Evolutionary conservation across 2,329 filamentous ascomycete species (phyloP).

Genomic region (Eurotiales sp.): DNA sequence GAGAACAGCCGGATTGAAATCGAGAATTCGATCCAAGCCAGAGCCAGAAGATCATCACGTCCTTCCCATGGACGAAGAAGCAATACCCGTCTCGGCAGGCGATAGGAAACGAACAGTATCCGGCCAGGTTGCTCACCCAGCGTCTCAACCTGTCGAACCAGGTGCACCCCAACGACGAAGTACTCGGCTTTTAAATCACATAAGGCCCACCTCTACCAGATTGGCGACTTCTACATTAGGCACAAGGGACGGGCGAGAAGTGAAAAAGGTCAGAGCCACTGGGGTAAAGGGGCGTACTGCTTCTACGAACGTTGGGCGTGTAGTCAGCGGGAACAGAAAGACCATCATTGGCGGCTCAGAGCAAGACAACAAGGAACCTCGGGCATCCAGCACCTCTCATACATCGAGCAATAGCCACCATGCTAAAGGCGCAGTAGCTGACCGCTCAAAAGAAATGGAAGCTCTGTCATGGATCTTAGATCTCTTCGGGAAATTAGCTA

Average conservation of each 20-base stretch:
- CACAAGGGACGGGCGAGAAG: constrained; percentile 62
- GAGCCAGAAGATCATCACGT: constrained; percentile 38
- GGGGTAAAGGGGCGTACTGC: constrained; percentile 65
- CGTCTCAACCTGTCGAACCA: constrained; percentile 60
- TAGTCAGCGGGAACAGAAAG: constrained; percentile 88
- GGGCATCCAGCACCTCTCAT: constrained; percentile 28
- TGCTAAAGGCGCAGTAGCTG: constrained; percentile 36
- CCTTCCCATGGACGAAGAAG: constrained; percentile 29
- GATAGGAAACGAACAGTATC: constrained; percentile 92
- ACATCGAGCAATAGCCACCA: constrained; percentile 23
- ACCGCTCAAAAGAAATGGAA: constrained; percentile 67
- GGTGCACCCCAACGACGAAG: constrained; percentile 65
- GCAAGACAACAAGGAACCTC: constrained; percentile 61
- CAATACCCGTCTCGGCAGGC: constrained; percentile 33
- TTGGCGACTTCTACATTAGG: constrained; percentile 59
- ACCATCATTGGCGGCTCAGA: constrained; percentile 57
- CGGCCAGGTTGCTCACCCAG: constrained; percentile 61
- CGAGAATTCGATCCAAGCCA: constrained; percentile 37
- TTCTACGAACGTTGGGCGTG: constrained; percentile 71
- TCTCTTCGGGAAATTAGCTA: constrained; percentile 74
- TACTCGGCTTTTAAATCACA: constrained; percentile 67
- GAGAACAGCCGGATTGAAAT: constrained; percentile 50
- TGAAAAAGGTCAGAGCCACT: constrained; percentile 80
- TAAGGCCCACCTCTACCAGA: constrained; percentile 62
- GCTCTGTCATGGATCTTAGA: constrained; percentile 73